A percentile compares a stretch with the other conserved stretches of the same genome.
phyloP scores from a whole-genome alignment of 225 moss, liverwort and hornwort genomes.

The Bryum argenteum region DNA sequence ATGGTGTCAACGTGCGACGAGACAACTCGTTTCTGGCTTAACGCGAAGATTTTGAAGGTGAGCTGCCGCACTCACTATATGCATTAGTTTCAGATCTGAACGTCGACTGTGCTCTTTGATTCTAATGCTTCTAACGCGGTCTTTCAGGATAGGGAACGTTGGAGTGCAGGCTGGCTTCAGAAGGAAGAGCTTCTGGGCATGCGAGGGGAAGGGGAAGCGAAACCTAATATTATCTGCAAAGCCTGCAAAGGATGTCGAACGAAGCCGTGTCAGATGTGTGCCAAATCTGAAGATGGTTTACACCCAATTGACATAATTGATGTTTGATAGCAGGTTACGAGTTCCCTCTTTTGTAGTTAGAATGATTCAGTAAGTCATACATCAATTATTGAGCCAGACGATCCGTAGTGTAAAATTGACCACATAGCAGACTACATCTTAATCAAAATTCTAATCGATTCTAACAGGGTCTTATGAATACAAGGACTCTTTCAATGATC shows the following conservation, averaged over 20 bases:
- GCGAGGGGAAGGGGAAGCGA: slow-evolving; percentile 41
- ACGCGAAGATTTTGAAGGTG: slow-evolving; percentile 84
- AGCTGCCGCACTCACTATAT: background rate
- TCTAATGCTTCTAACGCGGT: background rate
- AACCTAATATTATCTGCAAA: slow-evolving; percentile 58
- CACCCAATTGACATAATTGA: slow-evolving; percentile 58
- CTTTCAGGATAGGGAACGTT: slow-evolving; percentile 82
- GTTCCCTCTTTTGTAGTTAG: background rate
- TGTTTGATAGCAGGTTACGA: slow-evolving; percentile 24
- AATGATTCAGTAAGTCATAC: background rate
- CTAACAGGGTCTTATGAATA: background rate
- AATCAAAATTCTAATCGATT: background rate
- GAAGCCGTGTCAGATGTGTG: slow-evolving; percentile 56
- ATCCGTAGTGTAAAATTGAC: background rate
- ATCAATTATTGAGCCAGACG: background rate
- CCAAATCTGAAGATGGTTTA: slow-evolving; percentile 26
- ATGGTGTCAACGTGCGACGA: slow-evolving; percentile 96
- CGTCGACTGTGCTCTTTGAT: background rate
- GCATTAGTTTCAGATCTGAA: no score
- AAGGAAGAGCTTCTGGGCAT: slow-evolving; percentile 68
- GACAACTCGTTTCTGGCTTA: slow-evolving; percentile 83
- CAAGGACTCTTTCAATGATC: background rate
- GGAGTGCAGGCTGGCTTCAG: slow-evolving; percentile 97
- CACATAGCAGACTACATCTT: background rate
- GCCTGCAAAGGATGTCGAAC: slow-evolving; percentile 79